A percentile compares a stretch with the other conserved stretches of the same genome.
Conservation (phyloP, 176 grass and related monocot genomes). For the Calamus simplicifolius region DNA sequence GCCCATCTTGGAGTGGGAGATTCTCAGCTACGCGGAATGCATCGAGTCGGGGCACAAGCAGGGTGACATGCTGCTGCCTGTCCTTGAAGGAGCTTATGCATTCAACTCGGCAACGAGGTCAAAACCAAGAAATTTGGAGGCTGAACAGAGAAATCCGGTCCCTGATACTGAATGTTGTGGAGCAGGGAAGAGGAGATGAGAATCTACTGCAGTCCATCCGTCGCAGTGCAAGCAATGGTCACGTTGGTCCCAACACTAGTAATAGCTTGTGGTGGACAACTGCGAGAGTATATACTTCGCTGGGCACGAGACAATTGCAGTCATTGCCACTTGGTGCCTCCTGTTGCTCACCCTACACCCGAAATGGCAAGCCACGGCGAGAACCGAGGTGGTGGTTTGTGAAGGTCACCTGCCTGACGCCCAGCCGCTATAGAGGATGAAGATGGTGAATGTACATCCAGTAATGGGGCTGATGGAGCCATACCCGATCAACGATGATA, state of each 20-base stretch:
- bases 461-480: no score
- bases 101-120: slow-evolving; percentile 88
- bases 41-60: slow-evolving; percentile 93
- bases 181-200: slow-evolving; percentile 38
- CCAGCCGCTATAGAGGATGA: slow-evolving; percentile 76
- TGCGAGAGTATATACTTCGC: slow-evolving; percentile 99
- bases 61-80: slow-evolving; percentile 86
- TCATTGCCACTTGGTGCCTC: slow-evolving; percentile 74
- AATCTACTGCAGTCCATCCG: slow-evolving; percentile 74
- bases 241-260: slow-evolving; percentile 22
- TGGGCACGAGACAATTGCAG: slow-evolving; percentile 81
- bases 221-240: slow-evolving; percentile 41
- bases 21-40: slow-evolving; percentile 74
- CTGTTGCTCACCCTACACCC: slow-evolving; percentile 87
- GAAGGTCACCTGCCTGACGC: slow-evolving; percentile 26
- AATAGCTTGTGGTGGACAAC: slow-evolving; percentile 93
- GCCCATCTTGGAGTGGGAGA: slow-evolving; percentile 57
- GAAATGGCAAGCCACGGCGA: slow-evolving; percentile 72
- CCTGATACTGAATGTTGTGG: slow-evolving; percentile 62
- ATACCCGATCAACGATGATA: no score
- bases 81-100: slow-evolving; percentile 80
- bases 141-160: slow-evolving; percentile 71
- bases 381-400: slow-evolving; percentile 43
- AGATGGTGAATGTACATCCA: slow-evolving; percentile 33
- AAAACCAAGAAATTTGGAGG: slow-evolving; percentile 51